These are phyloP conservation scores for Aureobasidium sp. DNA, from an alignment of 2,329 filamentous ascomycete genomes.

Conservation along the genomic window DNA sequence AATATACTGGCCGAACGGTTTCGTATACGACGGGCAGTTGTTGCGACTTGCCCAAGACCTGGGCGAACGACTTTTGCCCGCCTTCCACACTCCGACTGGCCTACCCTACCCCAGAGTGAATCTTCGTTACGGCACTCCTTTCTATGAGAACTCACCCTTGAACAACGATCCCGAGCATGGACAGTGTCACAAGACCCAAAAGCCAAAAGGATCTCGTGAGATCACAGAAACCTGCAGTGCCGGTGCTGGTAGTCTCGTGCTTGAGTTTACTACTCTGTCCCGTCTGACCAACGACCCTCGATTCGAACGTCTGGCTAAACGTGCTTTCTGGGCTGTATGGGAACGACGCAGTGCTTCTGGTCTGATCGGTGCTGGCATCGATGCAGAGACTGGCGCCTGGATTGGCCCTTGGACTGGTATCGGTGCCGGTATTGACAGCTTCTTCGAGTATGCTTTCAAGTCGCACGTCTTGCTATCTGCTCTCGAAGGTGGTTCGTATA, in stretches of 20 bases:
- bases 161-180: conserved; percentile 51
- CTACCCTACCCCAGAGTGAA: conserved; percentile 95
- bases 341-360: conserved; percentile 74
- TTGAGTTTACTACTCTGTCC: conserved; percentile 89
- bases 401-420: conserved; percentile 83
- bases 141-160: conserved; percentile 80
- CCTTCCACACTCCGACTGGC: conserved; percentile 84
- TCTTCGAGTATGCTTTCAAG: conserved; percentile 97
- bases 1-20: conserved; percentile 63
- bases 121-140: conserved; percentile 81
- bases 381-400: conserved; percentile 87
- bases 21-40: conserved; percentile 83
- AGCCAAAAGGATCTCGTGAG: conserved; percentile 50
- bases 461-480: conserved; percentile 85
- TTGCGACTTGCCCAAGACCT: conserved; percentile 84
- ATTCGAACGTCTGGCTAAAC: conserved; percentile 86
- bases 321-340: conserved; percentile 98
- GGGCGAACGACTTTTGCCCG: conserved; percentile 74
- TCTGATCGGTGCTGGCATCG: conserved; percentile 83
- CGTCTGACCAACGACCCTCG: conserved; percentile 75
- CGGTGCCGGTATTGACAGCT: conserved; percentile 93
- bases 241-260: conserved; percentile 87
- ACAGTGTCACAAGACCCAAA: conserved; percentile 37
- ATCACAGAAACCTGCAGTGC: conserved; percentile 96
- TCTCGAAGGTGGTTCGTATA: conserved; percentile 22